Base-by-base conservation (phyloP, 371 early-diverging fungal genomes). In the Rhizopus stolonifer region DNA sequence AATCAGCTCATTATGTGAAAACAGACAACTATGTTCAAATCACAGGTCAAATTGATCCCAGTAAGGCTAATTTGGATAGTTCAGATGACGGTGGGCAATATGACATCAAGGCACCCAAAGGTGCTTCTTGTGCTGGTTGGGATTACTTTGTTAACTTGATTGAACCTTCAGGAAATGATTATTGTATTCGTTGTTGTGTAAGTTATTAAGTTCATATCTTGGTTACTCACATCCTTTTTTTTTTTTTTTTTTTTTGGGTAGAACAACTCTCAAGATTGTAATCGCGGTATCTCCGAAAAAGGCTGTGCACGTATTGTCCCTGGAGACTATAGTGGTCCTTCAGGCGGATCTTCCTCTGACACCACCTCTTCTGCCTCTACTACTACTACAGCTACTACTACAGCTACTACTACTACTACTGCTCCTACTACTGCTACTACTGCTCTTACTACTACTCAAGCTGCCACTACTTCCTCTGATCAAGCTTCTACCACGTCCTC, bases 171-270 rank as follows among this genome's bases (percentile, higher is more conserved):
- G 56, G 52, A 6, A 60, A 64, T 15, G 71, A 67, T 11, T 81
- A 67, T 39, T 81, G 82, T 53, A 70, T 81, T 46, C 72, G 82
- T 46, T 81, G 81, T 64, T 83, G 83, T 67, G 76, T 73, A 79
- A 70, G 49, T 54, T 17, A 21, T 6, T 6, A 38, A 17, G 15
- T 34, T 38, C n/a, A 36, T 36, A 33, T 49, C 17, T 19, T 21
- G 5, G n/a, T 21, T 15, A 24, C 24, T 21, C 3, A 24, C 17
- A 21, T 23, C 8, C n/a, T n/a, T 18, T 17, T 23, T 29, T 9
- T 29, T 11, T 29, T 11, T 9, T 9, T 11, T 6, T 29, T 29
- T 29, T 29, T 11, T 1, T 24, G 14, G 4, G 11, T 58, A 72
- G 65, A 71, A 70, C 32, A 58, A 68, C 46, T 58, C 64, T 36